A percentile compares a stretch with the other conserved stretches of the same genome.
Conservation (phyloP, 257 asterid genomes). For the Solanum lignicaule region DNA sequence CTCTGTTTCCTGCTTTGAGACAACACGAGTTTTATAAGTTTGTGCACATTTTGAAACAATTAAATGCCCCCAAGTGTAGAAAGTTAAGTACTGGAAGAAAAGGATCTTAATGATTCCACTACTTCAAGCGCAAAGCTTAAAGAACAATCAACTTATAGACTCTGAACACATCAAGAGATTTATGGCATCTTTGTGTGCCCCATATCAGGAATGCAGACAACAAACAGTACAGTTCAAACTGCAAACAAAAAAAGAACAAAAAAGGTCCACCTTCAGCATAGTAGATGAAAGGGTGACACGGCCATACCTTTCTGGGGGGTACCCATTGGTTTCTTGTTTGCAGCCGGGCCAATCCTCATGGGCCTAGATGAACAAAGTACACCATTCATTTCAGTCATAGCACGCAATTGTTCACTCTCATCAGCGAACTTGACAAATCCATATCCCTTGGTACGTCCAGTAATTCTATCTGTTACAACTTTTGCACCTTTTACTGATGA, state of each 20-base stretch:
- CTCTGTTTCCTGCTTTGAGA: constrained; percentile 92
- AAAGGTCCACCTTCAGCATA: neutral
- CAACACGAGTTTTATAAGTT: constrained; percentile 70
- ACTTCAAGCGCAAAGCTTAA: constrained; percentile 39
- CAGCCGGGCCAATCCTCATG: constrained; percentile 86
- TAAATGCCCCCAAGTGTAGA: constrained; percentile 44
- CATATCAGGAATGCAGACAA: neutral
- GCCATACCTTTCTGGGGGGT: constrained; percentile 47
- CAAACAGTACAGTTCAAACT: neutral
- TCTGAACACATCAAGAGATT: neutral
- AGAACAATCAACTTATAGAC: constrained; percentile 30
- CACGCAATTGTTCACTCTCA: constrained; percentile 71
- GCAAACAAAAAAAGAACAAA: neutral
- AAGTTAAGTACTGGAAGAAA: constrained; percentile 51
- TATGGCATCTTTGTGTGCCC: neutral
- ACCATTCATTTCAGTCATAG: constrained; percentile 88
- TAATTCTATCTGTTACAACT: constrained; percentile 66
- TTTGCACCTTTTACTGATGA: constrained; percentile 76
- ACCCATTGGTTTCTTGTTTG: constrained; percentile 58
- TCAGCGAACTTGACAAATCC: constrained; percentile 81
- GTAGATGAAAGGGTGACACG: neutral
- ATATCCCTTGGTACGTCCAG: constrained; percentile 87
- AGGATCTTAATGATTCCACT: constrained; percentile 36
- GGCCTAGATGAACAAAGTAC: constrained; percentile 70
- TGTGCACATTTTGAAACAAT: constrained; percentile 33